Percentiles rank a stretch among this genome's conserved stretches.
phyloP scores from a whole-genome alignment of 2,329 filamentous ascomycete species.

The Cryphonectria nitschkei region DNA sequence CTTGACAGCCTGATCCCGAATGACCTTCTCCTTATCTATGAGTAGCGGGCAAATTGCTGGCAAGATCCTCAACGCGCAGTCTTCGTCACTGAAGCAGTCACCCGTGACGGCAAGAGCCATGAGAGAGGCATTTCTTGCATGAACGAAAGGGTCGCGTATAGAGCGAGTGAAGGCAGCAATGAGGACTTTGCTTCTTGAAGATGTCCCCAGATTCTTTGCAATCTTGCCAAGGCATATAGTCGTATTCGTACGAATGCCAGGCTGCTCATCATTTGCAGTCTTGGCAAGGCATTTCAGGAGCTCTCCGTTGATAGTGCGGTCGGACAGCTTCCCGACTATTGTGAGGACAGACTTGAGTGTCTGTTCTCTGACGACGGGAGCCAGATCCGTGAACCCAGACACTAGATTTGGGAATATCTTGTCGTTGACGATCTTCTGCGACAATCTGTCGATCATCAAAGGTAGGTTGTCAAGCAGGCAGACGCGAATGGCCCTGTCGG shows the following conservation, averaged over 20 bases:
- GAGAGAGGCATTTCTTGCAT: slow-evolving; percentile 87
- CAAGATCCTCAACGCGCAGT: slow-evolving; percentile 81
- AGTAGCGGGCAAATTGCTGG: slow-evolving; percentile 83
- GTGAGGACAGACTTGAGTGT: slow-evolving; percentile 92
- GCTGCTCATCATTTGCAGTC: slow-evolving; percentile 96
- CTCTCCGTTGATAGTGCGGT: slow-evolving; percentile 92
- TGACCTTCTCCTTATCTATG: slow-evolving; percentile 92
- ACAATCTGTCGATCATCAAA: slow-evolving; percentile 85
- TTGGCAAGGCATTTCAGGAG: slow-evolving; percentile 88
- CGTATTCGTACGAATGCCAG: slow-evolving; percentile 95
- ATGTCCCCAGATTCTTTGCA: slow-evolving; percentile 79
- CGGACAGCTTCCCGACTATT: slow-evolving; percentile 86
- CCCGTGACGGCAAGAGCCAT: slow-evolving; percentile 83
- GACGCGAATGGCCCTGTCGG: slow-evolving; percentile 89
- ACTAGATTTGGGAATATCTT: slow-evolving; percentile 96
- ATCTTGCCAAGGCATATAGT: slow-evolving; percentile 98
- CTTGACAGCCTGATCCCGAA: slow-evolving; percentile 90
- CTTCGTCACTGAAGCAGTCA: slow-evolving; percentile 87
- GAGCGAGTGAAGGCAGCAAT: slow-evolving; percentile 90
- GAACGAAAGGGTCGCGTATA: slow-evolving; percentile 89
- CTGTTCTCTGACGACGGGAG: slow-evolving; percentile 91
- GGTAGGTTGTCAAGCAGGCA: slow-evolving; percentile 88
- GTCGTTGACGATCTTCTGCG: slow-evolving; percentile 89
- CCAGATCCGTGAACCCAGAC: slow-evolving; percentile 89
- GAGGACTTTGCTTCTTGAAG: slow-evolving; percentile 85